phyloP scores from a whole-genome alignment of 2,329 filamentous ascomycete species.

The Chrysoporthe cubensis region DNA sequence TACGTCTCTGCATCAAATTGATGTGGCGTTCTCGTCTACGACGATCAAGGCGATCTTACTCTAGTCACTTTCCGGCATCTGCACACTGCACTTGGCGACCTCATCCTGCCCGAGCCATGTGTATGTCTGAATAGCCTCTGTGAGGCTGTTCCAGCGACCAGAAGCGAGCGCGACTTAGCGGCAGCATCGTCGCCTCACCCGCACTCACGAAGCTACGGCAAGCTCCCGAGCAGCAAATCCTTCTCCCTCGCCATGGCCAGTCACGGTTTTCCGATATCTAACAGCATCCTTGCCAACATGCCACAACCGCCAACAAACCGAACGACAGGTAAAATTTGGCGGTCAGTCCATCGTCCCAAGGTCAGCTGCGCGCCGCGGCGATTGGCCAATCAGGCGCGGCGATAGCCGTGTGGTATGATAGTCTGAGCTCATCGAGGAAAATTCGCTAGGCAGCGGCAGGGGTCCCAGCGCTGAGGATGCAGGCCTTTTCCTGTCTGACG shows the following conservation, averaged over 20 bases:
- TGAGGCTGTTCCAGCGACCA: neutral
- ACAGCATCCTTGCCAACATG: conserved; percentile 15
- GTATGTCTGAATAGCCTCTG: neutral
- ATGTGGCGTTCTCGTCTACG: neutral
- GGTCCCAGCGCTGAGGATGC: neutral
- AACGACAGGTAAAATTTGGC: conserved; percentile 29
- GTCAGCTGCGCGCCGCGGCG: conserved; percentile 17
- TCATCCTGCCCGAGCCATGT: neutral
- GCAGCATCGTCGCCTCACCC: neutral
- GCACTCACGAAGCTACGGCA: conserved; percentile 5
- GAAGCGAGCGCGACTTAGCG: conserved; percentile 1
- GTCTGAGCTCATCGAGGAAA: conserved; percentile 21
- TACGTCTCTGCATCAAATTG: too few relatives aligned
- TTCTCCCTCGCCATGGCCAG: conserved; percentile 4
- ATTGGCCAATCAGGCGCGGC: conserved; percentile 30
- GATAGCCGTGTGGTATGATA: conserved; percentile 29
- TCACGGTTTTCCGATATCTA: neutral
- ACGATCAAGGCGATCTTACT: neutral
- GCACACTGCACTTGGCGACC: neutral
- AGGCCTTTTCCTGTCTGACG: neutral
- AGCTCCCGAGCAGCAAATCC: neutral
- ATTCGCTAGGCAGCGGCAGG: conserved; percentile 6
- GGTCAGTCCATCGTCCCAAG: conserved; percentile 12
- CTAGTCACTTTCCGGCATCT: neutral
- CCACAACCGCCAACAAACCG: conserved; percentile 25